Percentiles rank a stretch among this genome's conserved stretches.
These are phyloP conservation scores for Kluyveromyces siamensis DNA, from an alignment of 805 yeast species.

Conservation along the genomic window DNA sequence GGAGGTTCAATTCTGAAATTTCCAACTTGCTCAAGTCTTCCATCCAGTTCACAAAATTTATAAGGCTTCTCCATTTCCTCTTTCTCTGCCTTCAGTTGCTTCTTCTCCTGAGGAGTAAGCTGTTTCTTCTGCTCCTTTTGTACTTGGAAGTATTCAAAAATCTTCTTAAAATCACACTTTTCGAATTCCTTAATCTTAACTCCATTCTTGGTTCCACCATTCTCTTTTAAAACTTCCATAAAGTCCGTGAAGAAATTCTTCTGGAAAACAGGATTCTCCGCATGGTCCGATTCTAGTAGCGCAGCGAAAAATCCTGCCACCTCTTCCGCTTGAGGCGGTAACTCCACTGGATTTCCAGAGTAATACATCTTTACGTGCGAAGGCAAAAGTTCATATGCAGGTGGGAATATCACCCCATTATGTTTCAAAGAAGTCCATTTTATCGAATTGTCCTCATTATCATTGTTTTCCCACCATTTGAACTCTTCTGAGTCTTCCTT, in stretches of 20 bases:
- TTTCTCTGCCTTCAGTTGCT: constrained; percentile 57
- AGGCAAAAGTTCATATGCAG: constrained; percentile 83
- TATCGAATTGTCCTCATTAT: constrained; percentile 58
- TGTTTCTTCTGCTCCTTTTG: constrained; percentile 65
- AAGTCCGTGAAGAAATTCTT: constrained; percentile 83
- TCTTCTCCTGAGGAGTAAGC: constrained; percentile 66
- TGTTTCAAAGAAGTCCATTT: constrained; percentile 87
- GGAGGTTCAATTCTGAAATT: constrained; percentile 95
- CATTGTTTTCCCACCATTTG: constrained; percentile 78
- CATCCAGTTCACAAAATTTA: constrained; percentile 73
- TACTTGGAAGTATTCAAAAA: constrained; percentile 61
- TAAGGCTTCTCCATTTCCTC: constrained; percentile 73
- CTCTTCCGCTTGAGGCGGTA: constrained; percentile 84
- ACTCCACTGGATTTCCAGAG: constrained; percentile 62
- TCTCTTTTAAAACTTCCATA: constrained; percentile 51
- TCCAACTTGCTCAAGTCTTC: constrained; percentile 86
- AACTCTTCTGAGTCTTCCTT: constrained; percentile 54
- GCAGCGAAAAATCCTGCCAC: constrained; percentile 95
- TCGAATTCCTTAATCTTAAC: constrained; percentile 47
- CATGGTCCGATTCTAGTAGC: constrained; percentile 80
- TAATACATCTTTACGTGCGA: constrained; percentile 64
- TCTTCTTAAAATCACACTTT: constrained; percentile 70
- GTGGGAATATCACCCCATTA: constrained; percentile 89
- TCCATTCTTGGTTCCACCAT: constrained; percentile 49
- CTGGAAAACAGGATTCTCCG: constrained; percentile 76